These are phyloP conservation scores for Pisolithus marmoratus DNA, from an alignment of 768 basidiomycete genomes.

Conservation along the genomic window DNA sequence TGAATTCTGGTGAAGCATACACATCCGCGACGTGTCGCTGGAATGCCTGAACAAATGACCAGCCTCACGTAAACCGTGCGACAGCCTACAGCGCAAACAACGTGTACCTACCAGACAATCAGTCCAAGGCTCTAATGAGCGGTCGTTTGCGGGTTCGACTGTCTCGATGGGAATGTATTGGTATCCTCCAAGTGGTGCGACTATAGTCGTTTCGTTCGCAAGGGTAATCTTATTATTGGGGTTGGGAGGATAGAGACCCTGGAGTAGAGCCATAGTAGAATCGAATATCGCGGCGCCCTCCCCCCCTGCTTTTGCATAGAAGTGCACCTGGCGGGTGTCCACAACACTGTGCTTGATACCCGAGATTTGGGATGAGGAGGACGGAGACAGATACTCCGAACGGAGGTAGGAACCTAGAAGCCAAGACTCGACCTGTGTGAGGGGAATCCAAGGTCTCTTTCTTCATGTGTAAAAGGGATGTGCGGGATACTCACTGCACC, in stretches of 20 bases:
- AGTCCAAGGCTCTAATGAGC: slow-evolving; percentile 60
- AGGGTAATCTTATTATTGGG: slow-evolving; percentile 11
- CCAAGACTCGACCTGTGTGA: slow-evolving; percentile 53
- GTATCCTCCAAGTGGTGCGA: slow-evolving; percentile 11
- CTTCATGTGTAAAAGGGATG: background rate
- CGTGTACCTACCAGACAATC: slow-evolving; percentile 34
- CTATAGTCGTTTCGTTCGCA: slow-evolving; percentile 10
- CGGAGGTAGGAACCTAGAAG: slow-evolving; percentile 53
- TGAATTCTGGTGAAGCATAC: slow-evolving; percentile 25
- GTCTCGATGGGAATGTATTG: slow-evolving; percentile 15
- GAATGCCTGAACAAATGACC: slow-evolving; percentile 10
- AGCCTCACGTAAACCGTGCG: background rate
- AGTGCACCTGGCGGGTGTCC: slow-evolving; percentile 59
- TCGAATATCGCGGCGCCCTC: slow-evolving; percentile 34
- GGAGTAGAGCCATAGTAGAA: slow-evolving; percentile 8
- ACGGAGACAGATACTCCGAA: slow-evolving; percentile 52
- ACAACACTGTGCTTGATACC: slow-evolving; percentile 60
- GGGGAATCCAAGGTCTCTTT: background rate
- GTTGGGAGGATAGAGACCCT: slow-evolving; percentile 10
- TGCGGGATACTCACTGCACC: slow-evolving; percentile 43
- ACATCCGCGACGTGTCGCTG: slow-evolving; percentile 18
- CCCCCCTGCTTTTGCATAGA: slow-evolving; percentile 72
- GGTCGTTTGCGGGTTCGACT: slow-evolving; percentile 20
- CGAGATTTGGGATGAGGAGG: slow-evolving; percentile 56
- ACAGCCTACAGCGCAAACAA: background rate